These are phyloP conservation scores for Vigna unguiculata DNA, from an alignment of 306 rosid species.

Conservation along the genomic window DNA sequence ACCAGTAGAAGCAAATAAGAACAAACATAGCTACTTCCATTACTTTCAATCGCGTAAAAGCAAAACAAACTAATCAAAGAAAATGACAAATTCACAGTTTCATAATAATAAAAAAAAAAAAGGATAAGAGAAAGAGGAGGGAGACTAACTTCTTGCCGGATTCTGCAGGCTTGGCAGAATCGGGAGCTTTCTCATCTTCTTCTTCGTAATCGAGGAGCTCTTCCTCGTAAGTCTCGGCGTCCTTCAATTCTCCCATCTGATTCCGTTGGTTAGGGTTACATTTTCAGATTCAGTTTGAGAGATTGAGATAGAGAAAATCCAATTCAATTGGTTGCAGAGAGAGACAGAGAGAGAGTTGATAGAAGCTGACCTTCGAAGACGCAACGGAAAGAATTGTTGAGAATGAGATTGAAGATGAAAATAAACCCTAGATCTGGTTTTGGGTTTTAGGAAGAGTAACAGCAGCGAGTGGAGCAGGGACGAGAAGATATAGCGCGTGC, in stretches of 20 bases:
- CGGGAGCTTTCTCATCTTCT: constrained; percentile 69
- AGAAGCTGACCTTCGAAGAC: constrained; percentile 56
- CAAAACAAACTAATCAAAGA: neutral
- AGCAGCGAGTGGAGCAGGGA: neutral
- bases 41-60: neutral
- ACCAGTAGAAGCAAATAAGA: neutral
- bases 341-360: neutral
- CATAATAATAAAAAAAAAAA: neutral
- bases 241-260: constrained; percentile 77
- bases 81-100: neutral
- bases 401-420: neutral
- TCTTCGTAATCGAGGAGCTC: constrained; percentile 80
- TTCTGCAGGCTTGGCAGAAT: constrained; percentile 64
- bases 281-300: constrained; percentile 13
- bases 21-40: neutral
- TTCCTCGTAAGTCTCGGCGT: constrained; percentile 72
- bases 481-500: constrained; percentile 19
- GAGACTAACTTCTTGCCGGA: constrained; percentile 66
- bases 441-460: constrained; percentile 40
- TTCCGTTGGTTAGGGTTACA: constrained; percentile 33
- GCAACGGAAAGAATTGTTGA: neutral
- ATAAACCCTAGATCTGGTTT: constrained; percentile 58
- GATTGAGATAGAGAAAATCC: neutral
- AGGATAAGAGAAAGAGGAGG: neutral
- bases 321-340: neutral